These are phyloP conservation scores for Paramecium pentaurelia DNA, from an alignment of 73 alveolate genomes.

Conservation along the genomic window DNA sequence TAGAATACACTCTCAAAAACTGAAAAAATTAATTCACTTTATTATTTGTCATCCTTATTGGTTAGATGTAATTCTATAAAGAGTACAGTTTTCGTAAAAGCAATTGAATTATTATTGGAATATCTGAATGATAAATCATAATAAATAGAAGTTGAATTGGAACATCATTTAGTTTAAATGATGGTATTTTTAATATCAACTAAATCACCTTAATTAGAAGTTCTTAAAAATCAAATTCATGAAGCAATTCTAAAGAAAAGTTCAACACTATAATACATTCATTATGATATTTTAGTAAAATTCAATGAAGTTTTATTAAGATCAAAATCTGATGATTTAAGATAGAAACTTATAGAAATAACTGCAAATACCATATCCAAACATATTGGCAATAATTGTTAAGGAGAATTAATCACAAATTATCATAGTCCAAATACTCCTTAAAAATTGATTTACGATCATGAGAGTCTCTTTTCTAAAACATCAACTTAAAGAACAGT, in stretches of 20 bases:
- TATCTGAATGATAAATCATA: neutral
- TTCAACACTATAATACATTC: neutral
- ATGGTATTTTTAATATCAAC: neutral
- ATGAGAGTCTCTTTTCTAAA: neutral
- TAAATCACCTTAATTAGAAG: neutral
- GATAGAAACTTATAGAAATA: neutral
- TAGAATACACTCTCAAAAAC: neutral
- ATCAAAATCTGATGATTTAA: neutral
- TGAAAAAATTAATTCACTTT: constrained; percentile 26
- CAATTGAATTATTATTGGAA: constrained; percentile 1
- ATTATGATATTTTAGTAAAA: constrained; percentile 34
- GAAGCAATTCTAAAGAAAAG: neutral
- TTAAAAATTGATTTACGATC: neutral
- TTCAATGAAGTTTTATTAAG: constrained; percentile 13
- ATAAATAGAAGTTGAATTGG: neutral
- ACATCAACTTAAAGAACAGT: neutral
- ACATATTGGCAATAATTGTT: neutral
- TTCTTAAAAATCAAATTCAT: neutral
- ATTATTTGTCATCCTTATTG: constrained; percentile 30
- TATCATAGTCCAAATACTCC: constrained; percentile 50
- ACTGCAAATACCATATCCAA: constrained; percentile 8
- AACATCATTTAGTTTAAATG: constrained; percentile 9
- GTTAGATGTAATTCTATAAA: constrained; percentile 21
- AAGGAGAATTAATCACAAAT: neutral
- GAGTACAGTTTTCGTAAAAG: neutral